A percentile compares a stretch with the other conserved stretches of the same genome.
Evolutionary conservation across 2,329 filamentous ascomycete species (phyloP).

Genomic region (Graphium sp.): DNA sequence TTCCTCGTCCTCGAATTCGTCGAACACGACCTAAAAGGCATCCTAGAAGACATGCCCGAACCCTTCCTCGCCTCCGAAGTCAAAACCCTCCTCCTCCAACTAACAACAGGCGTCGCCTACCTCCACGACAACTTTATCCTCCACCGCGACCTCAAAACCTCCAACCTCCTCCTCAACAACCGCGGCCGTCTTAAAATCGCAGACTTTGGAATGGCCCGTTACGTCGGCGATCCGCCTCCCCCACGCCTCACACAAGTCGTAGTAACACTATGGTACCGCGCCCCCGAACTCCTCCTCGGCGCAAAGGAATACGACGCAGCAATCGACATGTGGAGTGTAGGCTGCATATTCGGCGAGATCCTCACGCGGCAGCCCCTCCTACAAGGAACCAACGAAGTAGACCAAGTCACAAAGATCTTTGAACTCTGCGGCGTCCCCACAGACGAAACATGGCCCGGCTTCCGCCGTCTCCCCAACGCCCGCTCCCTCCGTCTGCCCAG

Average conservation of each 20-base stretch:
- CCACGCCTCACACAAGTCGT: slow-evolving; percentile 77
- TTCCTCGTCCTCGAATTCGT: slow-evolving; percentile 95
- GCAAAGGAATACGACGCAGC: slow-evolving; percentile 55
- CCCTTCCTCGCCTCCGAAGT: slow-evolving; percentile 85
- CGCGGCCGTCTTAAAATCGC: slow-evolving; percentile 88
- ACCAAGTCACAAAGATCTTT: slow-evolving; percentile 78
- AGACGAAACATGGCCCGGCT: slow-evolving; percentile 69
- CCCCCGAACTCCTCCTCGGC: slow-evolving; percentile 79
- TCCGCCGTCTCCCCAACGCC: slow-evolving; percentile 76
- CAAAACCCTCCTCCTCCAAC: slow-evolving; percentile 76
- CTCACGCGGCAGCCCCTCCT: slow-evolving; percentile 69
- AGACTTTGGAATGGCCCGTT: slow-evolving; percentile 95
- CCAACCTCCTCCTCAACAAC: slow-evolving; percentile 89
- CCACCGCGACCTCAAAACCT: slow-evolving; percentile 85
- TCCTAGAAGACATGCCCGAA: slow-evolving; percentile 87
- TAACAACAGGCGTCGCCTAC: slow-evolving; percentile 65
- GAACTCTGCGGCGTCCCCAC: slow-evolving; percentile 75
- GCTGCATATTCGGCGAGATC: slow-evolving; percentile 90
- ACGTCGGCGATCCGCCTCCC: slow-evolving; percentile 60
- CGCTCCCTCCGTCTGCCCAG: slow-evolving; percentile 56
- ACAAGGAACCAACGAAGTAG: slow-evolving; percentile 83
- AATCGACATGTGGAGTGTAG: slow-evolving; percentile 91
- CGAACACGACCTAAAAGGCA: slow-evolving; percentile 87
- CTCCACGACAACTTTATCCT: slow-evolving; percentile 84
- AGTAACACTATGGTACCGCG: slow-evolving; percentile 92